phyloP scores from a whole-genome alignment of 495 filamentous ascomycete genomes.

The Daldinia loculata region DNA sequence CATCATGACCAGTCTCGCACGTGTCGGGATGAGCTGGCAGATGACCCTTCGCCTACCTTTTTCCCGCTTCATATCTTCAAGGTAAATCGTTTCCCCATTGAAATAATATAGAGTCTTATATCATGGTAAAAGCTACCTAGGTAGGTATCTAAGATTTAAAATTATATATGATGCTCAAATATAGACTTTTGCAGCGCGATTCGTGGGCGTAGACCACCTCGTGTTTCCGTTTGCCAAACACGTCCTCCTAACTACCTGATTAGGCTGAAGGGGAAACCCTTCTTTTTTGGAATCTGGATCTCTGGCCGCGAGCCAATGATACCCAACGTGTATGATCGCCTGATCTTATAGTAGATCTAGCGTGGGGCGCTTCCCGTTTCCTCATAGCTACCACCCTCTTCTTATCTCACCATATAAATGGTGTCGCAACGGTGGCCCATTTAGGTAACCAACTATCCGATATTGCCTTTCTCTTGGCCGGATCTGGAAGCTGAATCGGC shows the following conservation, averaged over 20 bases:
- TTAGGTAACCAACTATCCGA: slow-evolving; percentile 32
- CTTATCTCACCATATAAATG: slow-evolving; percentile 31
- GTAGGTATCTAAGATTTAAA: background rate
- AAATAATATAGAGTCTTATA: slow-evolving; percentile 1
- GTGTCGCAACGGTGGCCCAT: slow-evolving; percentile 28
- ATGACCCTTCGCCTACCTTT: slow-evolving; percentile 10
- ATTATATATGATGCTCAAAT: background rate
- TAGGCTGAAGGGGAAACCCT: slow-evolving; percentile 35
- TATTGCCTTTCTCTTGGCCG: slow-evolving; percentile 25
- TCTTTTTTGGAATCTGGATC: slow-evolving; percentile 32
- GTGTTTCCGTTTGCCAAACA: slow-evolving; percentile 6
- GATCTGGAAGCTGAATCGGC: slow-evolving; percentile 37
- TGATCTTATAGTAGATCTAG: slow-evolving; percentile 42
- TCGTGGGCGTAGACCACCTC: background rate
- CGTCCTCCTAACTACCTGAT: slow-evolving; percentile 16
- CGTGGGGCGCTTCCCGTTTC: slow-evolving; percentile 41
- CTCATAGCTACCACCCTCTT: slow-evolving; percentile 10
- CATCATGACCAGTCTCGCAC: slow-evolving; percentile 9
- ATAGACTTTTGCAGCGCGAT: slow-evolving; percentile 5
- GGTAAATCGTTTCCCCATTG: background rate
- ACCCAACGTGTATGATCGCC: slow-evolving; percentile 35
- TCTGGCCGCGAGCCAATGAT: slow-evolving; percentile 37
- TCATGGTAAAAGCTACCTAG: background rate
- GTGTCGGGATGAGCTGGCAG: slow-evolving; percentile 13
- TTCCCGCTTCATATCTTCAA: background rate